Base-by-base conservation (phyloP, 306 rosid genomes). In the Rosa lucieae region DNA sequence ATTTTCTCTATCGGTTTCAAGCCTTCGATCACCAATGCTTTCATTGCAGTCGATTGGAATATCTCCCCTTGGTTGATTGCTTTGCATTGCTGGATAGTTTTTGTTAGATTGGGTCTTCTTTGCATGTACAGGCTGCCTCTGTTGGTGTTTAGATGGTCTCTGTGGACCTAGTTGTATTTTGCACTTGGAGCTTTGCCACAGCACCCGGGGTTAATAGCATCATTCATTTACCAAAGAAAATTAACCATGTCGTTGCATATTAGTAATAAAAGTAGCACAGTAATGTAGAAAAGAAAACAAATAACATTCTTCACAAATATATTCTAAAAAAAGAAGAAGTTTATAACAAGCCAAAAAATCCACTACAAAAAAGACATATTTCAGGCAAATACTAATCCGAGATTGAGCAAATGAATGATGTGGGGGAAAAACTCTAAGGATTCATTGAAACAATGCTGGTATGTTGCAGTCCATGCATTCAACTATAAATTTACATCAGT, bases 401-500 rank as follows among this genome's bases (percentile, higher is more conserved):
- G 2, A 65, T 2, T 15, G 21, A 35, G 4, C 1, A 15, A 7
- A 20, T 65, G 21, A 13, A 23, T 75, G 18, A 17, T 26, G 11
- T 5, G 58, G 70, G 29, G 37, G 37, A 3, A 23, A 32, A n/a
- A 0, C 10, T 5, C 10, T 48, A 13, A 46, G 12, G 13, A 20
- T 52, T 37, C 32, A 20, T 7, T 5, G 15, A 48, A 72, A 72
- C 62, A 47, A 47, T 49, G 44, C 6, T 26, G 74, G 74, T 47
- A 47, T 8, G 48, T 52, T 73, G 65, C 76, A 51, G 40, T 52
- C 47, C n/a, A n/a, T 5, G 66, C 32, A 73, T 59, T 43, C 53
- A 40, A 61, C 73, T 67, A 37, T 73, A 59, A 76, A 68, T 78
- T 73, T 67, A 78, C 77, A 78, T 49, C 83, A 75, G 62, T 42